These are phyloP conservation scores for Triangularia verruculosa DNA, from an alignment of 2,329 filamentous ascomycete genomes.

Conservation along the genomic window DNA sequence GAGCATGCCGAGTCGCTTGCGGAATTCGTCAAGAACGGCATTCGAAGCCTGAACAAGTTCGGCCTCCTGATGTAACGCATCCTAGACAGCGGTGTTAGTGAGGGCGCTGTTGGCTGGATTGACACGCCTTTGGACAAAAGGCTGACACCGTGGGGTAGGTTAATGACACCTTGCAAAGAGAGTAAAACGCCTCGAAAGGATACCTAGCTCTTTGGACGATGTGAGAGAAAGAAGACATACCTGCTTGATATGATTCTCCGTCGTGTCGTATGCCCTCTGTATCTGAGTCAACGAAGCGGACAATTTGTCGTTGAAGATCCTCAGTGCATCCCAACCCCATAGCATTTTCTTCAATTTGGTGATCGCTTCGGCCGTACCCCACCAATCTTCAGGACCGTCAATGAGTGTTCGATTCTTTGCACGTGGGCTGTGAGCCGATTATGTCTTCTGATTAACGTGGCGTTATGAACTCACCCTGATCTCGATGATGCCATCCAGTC, in stretches of 20 bases:
- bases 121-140: too few species aligned
- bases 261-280: slow-evolving; percentile 12
- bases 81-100: not conserved
- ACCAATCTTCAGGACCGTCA: slow-evolving; percentile 16
- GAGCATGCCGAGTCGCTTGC: slow-evolving; percentile 18
- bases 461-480: slow-evolving; percentile 9
- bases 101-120: too few species aligned
- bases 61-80: slow-evolving; percentile 10
- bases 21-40: slow-evolving; percentile 16
- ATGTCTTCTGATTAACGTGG: not conserved
- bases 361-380: slow-evolving; percentile 15
- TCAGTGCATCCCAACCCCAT: slow-evolving; percentile 17
- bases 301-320: slow-evolving; percentile 17
- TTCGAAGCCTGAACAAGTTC: slow-evolving; percentile 18
- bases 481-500: slow-evolving; percentile 15
- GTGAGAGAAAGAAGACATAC: too few species aligned
- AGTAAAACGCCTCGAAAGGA: too few species aligned
- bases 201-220: not conserved
- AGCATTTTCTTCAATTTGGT: slow-evolving; percentile 21
- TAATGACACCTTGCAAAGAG: too few species aligned
- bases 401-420: slow-evolving; percentile 11
- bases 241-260: slow-evolving; percentile 16
- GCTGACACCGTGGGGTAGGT: too few species aligned
- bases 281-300: slow-evolving; percentile 13
- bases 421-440: not conserved